Conservation (phyloP, 2,329 filamentous ascomycete species). For the Nigrograna mackinnonii region DNA sequence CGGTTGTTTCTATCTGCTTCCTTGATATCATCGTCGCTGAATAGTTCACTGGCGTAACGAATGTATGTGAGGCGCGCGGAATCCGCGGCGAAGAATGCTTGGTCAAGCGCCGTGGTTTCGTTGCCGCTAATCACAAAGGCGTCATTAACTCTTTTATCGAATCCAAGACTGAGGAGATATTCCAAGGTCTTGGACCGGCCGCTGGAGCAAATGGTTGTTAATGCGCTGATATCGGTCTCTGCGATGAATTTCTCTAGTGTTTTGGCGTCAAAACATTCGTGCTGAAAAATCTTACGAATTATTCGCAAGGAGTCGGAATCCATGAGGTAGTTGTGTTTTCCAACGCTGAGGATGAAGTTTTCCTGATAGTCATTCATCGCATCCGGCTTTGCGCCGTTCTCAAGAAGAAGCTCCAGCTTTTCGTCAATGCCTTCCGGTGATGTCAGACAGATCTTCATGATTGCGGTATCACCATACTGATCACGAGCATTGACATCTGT, state of each 20-base stretch:
- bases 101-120: constrained; percentile 6
- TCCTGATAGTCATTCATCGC: neutral
- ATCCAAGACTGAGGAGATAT: neutral
- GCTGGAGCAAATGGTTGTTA: neutral
- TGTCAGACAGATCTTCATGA: neutral
- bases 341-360: neutral
- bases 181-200: neutral
- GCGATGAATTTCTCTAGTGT: neutral
- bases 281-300: neutral
- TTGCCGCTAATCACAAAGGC: constrained; percentile 4
- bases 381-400: neutral
- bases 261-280: neutral
- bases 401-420: neutral
- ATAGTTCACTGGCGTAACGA: neutral
- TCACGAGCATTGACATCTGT: neutral
- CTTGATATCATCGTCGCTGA: constrained; percentile 1
- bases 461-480: neutral
- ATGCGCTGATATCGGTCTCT: neutral
- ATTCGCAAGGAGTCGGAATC: neutral
- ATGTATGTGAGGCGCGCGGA: constrained; percentile 3
- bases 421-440: neutral
- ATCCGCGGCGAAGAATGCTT: constrained; percentile 1
- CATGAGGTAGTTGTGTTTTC: neutral
- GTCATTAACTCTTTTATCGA: neutral
- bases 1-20: constrained; percentile 1